Base-by-base conservation (phyloP, 495 filamentous ascomycete species). In the Penicillium canariense region DNA sequence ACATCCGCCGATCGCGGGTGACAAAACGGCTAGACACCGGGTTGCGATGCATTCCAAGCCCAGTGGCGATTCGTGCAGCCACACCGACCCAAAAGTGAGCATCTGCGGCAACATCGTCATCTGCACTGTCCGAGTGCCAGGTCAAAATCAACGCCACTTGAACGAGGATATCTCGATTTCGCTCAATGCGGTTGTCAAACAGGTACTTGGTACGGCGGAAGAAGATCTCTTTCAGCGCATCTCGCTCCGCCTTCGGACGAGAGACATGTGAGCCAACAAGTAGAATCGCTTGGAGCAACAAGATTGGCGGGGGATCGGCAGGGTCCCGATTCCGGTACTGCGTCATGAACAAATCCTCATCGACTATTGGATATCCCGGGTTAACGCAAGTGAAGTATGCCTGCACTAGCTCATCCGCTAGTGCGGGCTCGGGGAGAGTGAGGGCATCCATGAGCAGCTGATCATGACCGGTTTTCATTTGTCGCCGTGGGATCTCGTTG, bases 1-100 rank as follows among this genome's bases (percentile, higher is more conserved):
- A 79, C 69, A 75, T 74, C 18, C 73, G 71, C 27, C 73, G 65
- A 53, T 78, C 73, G 17, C 65, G 65, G 18, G 73, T 65, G 11
- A 70, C 69, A 45, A 80, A 77, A 6, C 67, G 67, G 48, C 71
- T 75, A 1, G 69, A 71, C 9, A 76, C 71, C 8, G 73, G 70
- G 52, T 78, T 74, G 17, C 77, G 73, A 58, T 80, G 77, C 74
- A 78, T 77, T 20, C 77, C 77, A 32, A 78, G 61, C 6, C 77
- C 77, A 3, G 73, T 77, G 35, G 77, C 76, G 45, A 78, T 78
- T 20, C 77, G 66, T 27, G 71, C 68, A 46, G 77, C 77, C 9
- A 77, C 67, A 14, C 77, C 77, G 11, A 78, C 70, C 77, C 76
- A 80, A 52, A 75, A 78, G 48, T 77, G 75, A 47, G 74, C 75